Percentiles rank a stretch among this genome's conserved stretches.
Conservation (phyloP, 1,139 yeast species). For the Tardiomyces digboiensis region DNA sequence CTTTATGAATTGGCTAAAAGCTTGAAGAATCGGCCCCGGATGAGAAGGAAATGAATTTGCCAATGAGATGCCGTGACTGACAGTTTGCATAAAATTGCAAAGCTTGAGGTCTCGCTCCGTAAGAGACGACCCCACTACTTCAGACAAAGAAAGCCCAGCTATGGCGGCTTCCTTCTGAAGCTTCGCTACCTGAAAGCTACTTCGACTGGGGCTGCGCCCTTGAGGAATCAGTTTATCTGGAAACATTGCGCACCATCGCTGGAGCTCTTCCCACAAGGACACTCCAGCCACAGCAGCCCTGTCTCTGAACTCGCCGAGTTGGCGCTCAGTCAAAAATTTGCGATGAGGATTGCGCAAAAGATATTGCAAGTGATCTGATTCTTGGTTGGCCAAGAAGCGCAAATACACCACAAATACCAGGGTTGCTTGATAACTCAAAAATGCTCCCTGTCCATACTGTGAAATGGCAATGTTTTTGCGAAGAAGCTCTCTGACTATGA, state of each 20-base stretch:
- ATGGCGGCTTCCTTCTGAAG: too few species aligned
- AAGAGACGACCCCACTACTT: too few species aligned
- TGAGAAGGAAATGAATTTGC: too few species aligned
- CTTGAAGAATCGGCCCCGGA: background rate
- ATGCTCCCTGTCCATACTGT: background rate
- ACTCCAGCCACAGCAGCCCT: background rate
- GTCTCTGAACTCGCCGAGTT: background rate
- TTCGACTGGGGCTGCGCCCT: too few species aligned
- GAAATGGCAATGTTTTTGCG: background rate
- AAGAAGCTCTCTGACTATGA: background rate
- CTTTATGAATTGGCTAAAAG: background rate
- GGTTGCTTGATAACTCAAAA: background rate
- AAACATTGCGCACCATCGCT: too few species aligned
- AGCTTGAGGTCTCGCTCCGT: too few species aligned
- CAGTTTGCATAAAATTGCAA: too few species aligned
- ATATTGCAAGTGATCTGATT: background rate
- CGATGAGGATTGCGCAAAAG: background rate
- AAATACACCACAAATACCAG: background rate
- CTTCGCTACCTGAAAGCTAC: too few species aligned
- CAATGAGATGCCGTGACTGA: too few species aligned
- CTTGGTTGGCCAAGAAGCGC: background rate
- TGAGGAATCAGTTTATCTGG: too few species aligned
- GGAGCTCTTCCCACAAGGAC: background rate
- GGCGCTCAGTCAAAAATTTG: background rate
- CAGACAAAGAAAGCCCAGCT: too few species aligned